A percentile compares a stretch with the other conserved stretches of the same genome.
These are phyloP conservation scores for Leishmania martiniquensis DNA, from an alignment of 208 protist species.

Conservation along the genomic window DNA sequence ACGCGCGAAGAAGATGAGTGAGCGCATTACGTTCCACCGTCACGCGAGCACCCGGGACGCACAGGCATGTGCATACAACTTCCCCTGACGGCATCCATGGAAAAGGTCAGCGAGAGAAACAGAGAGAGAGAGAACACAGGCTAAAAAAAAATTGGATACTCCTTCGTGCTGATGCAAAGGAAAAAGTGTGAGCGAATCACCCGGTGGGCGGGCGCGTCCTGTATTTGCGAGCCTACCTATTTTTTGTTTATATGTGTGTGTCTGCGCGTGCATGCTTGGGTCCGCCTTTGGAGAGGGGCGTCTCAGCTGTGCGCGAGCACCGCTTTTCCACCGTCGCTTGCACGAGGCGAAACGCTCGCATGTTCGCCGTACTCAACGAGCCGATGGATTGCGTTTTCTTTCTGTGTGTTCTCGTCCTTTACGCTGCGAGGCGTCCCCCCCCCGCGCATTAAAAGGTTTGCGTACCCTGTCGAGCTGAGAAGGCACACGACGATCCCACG, in stretches of 20 bases:
- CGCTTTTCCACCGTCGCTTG: neutral
- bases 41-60: too few species aligned
- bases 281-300: too few species aligned
- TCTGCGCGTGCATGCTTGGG: too few species aligned
- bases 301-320: too few species aligned
- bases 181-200: neutral
- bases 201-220: too few species aligned
- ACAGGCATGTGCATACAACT: neutral
- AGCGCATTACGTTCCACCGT: neutral
- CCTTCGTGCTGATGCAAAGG: neutral
- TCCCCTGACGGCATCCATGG: neutral
- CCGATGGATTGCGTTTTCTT: neutral
- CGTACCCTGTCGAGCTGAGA: neutral
- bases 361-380: neutral
- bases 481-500: neutral
- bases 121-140: too few species aligned
- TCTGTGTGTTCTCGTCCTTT: neutral
- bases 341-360: neutral
- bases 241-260: too few species aligned
- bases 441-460: neutral
- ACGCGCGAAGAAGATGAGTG: too few species aligned
- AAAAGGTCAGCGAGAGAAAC: neutral
- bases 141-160: neutral
- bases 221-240: neutral
- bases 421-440: too few species aligned